Evolutionary conservation across 352 stramenopile species (phyloP), one percentile per base, ranked within the genome.

Genomic region (Paralagenidium karlingii): DNA sequence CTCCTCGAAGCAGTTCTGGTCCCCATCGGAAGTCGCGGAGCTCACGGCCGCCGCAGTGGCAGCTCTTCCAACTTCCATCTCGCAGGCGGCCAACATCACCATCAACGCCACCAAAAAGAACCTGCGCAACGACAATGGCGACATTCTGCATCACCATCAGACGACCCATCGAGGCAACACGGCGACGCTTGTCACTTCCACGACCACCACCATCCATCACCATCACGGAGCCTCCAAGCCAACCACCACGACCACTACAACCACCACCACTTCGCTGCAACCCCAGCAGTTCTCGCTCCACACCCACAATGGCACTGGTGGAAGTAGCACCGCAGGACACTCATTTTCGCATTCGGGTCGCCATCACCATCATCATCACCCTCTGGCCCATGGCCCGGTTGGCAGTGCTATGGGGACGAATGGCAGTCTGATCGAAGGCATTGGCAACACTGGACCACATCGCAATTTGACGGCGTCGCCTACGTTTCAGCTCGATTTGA

Each of bases 111-210:
- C 60, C 25, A 63, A 54, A 12, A 63, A 62, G 37, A 81, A 63
- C 15, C 68, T 75, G 39, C 71, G 71, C 28, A 62, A 70, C 1
- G 71, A 85, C 44, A 82, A 82, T 44, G 68, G 68, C 18, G 71
- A 80, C 45, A 84, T 84, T 45, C 64, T 84, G 42, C 70, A 84
- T 47, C 69, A 75, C 46, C 70, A 82, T 45, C 70, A 82, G 46
- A 69, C 70, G 38, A 84, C 68, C n/a, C 70, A 84, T 42, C 53
- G 67, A 24, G 70, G 60, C 24, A 75, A 60, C 22, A 84, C 81
- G 52, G 67, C 70, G 11, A 82, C 70, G 30, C 55, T 84, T 22
- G 67, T 84, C 40, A 84, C 70, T 37, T 84, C 70, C 5, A 84
- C 70, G 34, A 84, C 70, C 18, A 84, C 70, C 28, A 84, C 70